Conservation (phyloP, 768 basidiomycete species). For the Phanerochaete sordida region DNA sequence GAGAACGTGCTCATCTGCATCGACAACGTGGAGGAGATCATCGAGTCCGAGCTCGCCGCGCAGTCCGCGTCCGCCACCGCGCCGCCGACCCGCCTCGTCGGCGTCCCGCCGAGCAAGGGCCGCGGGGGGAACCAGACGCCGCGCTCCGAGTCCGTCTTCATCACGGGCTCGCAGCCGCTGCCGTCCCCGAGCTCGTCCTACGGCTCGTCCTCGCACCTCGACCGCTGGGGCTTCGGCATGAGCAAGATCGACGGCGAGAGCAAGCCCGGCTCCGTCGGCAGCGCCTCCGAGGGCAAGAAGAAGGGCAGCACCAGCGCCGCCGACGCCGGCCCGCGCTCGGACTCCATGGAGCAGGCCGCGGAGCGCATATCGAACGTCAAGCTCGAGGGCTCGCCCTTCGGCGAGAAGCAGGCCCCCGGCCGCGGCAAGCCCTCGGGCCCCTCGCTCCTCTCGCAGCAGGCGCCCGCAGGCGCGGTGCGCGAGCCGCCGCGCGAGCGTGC, state of each 20-base stretch:
- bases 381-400: conserved; percentile 35
- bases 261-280: conserved; percentile 31
- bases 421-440: conserved; percentile 50
- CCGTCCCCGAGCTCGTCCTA: conserved; percentile 81
- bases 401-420: conserved; percentile 34
- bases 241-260: conserved; percentile 67
- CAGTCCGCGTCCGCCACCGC: conserved; percentile 42
- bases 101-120: conserved; percentile 90
- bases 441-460: conserved; percentile 72
- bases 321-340: conserved; percentile 20
- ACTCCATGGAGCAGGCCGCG: conserved; percentile 42
- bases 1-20: conserved; percentile 98
- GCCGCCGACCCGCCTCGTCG: conserved; percentile 67
- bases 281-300: conserved; percentile 24
- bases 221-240: conserved; percentile 92
- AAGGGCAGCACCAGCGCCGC: conserved; percentile 24
- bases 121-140: conserved; percentile 97
- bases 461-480: conserved; percentile 40
- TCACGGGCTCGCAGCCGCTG: conserved; percentile 91
- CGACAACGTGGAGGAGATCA: conserved; percentile 93
- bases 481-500: conserved; percentile 6
- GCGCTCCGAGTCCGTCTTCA: conserved; percentile 73
- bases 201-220: conserved; percentile 63
- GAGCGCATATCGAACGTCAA: conserved; percentile 50
- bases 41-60: conserved; percentile 72